Evolutionary conservation across 2,329 filamentous ascomycete species (phyloP), one percentile per base, ranked within the genome.

Genomic region (Didymella keratinophila): DNA sequence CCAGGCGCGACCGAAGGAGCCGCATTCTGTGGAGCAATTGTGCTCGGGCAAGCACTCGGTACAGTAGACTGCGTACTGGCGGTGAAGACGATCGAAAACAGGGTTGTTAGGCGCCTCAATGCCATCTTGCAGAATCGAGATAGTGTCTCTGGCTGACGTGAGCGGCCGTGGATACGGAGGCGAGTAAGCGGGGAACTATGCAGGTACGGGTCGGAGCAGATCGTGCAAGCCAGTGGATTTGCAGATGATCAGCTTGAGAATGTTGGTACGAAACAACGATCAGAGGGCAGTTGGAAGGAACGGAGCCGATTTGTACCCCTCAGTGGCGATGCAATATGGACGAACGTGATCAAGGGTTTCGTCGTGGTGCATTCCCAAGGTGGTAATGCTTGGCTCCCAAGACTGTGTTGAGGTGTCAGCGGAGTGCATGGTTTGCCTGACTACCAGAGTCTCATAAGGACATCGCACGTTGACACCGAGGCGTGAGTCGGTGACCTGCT

Each of bases 1-100:
- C 79, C 79, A 18, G 71, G 61, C 12, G 78, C 78, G 18, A 81
- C 71, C 16, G 78, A 80, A 34, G 80, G 79, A 50, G 70, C 65
- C 21, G 75, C 71, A 68, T 79, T 70, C 41, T 65, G 68, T 32
- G 78, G 73, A 20, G 73, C 70, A 55, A 79, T 71, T 5, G 73
- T 58, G 50, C 51, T 72, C 36, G 76, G 73, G 67, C 76, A 80
- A 30, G 71, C 60, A 23, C 68, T 44, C 20, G 66, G 53, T 34
- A 60, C 56, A 46, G 56, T 60, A 46, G 52, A 61, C 53, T 71
- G 69, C 54, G 70, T 70, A 54, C 59, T 64, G 60, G 62, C 71
- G 58, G 65, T 57, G 44, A 65, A 57, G 54, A 60, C 60, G 32
- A 67, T 61, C 51, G 62, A 67, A 51, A 59, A 62, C 61, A 72